Conservation (phyloP, 225 moss, liverwort and hornwort genomes). For the Bryoerythrophyllum caledonicum region DNA sequence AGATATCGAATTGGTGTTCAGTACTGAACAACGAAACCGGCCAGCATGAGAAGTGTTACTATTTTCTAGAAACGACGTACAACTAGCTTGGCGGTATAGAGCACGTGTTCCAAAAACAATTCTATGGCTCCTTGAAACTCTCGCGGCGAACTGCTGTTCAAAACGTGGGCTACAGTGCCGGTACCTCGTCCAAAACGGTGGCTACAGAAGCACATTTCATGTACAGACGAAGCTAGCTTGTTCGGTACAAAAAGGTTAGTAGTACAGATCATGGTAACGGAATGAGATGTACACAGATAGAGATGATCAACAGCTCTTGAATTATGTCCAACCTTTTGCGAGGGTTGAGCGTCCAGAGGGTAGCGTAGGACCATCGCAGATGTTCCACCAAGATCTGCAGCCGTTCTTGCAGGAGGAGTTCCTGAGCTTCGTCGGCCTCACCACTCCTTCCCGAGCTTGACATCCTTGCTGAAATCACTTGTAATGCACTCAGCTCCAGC, state of each 20-base stretch:
- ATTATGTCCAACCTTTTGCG: slow-evolving; percentile 9
- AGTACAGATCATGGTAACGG: not conserved
- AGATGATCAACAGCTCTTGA: not conserved
- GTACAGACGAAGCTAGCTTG: not conserved
- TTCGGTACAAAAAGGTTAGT: not conserved
- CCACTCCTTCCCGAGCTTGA: not conserved
- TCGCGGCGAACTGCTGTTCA: slow-evolving; percentile 6
- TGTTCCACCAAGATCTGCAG: slow-evolving; percentile 46
- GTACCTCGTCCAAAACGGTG: not conserved
- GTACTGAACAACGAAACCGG: not conserved
- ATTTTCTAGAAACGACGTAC: not conserved
- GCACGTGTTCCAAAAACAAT: slow-evolving; percentile 13
- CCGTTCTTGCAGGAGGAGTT: slow-evolving; percentile 17
- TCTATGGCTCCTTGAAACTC: not conserved
- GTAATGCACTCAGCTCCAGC: not conserved
- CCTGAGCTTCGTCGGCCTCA: not conserved
- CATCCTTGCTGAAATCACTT: not conserved
- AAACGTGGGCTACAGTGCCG: slow-evolving; percentile 23
- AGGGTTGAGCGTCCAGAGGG: slow-evolving; percentile 41
- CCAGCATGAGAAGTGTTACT: not conserved
- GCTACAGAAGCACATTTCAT: not conserved
- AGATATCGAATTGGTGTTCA: not conserved
- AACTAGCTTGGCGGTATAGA: not conserved
- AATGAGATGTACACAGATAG: not conserved
- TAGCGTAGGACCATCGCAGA: slow-evolving; percentile 58